A percentile compares a stretch with the other conserved stretches of the same genome.
Evolutionary conservation across 352 stramenopile genomes (phyloP).

Genomic region (Phytophthora pluvialis): DNA sequence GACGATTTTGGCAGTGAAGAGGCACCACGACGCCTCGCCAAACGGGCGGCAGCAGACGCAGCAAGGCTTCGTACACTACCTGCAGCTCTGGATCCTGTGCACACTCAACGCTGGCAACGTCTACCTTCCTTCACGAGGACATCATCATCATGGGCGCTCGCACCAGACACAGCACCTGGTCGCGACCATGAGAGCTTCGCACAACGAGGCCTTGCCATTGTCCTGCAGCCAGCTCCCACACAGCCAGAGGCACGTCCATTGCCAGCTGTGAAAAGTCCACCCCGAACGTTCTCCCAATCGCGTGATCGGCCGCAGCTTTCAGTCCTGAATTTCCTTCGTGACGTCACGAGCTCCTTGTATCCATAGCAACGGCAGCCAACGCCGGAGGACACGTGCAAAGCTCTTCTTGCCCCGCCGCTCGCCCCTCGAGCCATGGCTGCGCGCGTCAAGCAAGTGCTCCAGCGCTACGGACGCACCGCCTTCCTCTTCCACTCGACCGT

Average conservation of each 20-base stretch:
- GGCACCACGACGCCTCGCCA: conserved; percentile 16
- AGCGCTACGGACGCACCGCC: conserved; percentile 95
- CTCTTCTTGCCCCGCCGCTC: not conserved
- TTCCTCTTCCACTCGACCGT: conserved; percentile 93
- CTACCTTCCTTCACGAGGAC: not conserved
- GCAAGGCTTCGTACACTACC: no score
- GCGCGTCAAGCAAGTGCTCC: conserved; percentile 77
- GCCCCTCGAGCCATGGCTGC: conserved; percentile 48
- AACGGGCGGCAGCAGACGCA: not conserved
- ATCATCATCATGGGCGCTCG: not conserved
- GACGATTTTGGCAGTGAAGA: conserved; percentile 7
- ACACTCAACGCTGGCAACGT: no score
- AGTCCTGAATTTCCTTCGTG: conserved; percentile 20
- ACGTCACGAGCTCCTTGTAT: conserved; percentile 6
- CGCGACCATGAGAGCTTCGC: no score
- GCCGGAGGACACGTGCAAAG: not conserved
- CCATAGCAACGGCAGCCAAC: not conserved
- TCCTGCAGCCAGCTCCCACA: no score
- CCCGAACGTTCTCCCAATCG: conserved; percentile 20
- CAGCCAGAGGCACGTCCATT: conserved; percentile 1
- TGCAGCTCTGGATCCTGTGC: no score
- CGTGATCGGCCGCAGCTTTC: conserved; percentile 2
- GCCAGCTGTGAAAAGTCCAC: conserved; percentile 19
- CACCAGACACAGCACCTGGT: not conserved
- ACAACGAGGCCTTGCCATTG: no score